Base-by-base conservation (phyloP, 345 rosid species). In the Citrus hindsii region DNA sequence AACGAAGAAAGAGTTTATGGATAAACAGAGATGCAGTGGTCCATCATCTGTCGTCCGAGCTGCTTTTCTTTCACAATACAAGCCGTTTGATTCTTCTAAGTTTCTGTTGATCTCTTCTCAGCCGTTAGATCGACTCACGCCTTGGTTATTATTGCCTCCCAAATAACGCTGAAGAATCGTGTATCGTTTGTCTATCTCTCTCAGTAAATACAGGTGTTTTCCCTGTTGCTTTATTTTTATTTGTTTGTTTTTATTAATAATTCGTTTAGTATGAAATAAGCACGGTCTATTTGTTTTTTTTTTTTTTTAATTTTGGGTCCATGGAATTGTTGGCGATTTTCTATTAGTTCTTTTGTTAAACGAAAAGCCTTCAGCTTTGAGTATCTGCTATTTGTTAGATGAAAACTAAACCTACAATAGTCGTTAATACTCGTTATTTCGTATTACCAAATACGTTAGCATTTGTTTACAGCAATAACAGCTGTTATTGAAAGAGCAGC, bases 121-220 rank as follows among this genome's bases (percentile, higher is more conserved):
- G 40, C 69, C 21, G 27, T 73, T 25, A 14, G 71, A 35, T 74
- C 82, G 71, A 62, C 30, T 70, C 67, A 69, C 76, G 42, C 83
- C 71, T 21, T 62, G 79, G 79, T 69, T 76, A 18, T 74, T 32
- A 8, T 80, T 58, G 18, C 65, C 58, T 69, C 75, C 82, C 22
- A 27, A 74, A 21, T 65, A 76, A 65, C 63, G 8, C n/a, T 10
- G 14, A 73, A 59, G 22, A 35, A n/a, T 24, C 55, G 25, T 9
- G 38, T 32, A 8, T 21, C n/a, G 18, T 25, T 46, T 13, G 51
- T 48, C 33, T 38, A 37, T 10, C 13, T 30, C 7, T 30, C 4
- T n/a, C 32, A 14, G 5, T 13, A 33, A 12, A 40, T 5, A 61
- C 21, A 74, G 77, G 77, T 74, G 27, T 38, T 38, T 35, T n/a